phyloP scores from a whole-genome alignment of 192 early-diverging fungal species.

The Entomortierella parvispora region DNA sequence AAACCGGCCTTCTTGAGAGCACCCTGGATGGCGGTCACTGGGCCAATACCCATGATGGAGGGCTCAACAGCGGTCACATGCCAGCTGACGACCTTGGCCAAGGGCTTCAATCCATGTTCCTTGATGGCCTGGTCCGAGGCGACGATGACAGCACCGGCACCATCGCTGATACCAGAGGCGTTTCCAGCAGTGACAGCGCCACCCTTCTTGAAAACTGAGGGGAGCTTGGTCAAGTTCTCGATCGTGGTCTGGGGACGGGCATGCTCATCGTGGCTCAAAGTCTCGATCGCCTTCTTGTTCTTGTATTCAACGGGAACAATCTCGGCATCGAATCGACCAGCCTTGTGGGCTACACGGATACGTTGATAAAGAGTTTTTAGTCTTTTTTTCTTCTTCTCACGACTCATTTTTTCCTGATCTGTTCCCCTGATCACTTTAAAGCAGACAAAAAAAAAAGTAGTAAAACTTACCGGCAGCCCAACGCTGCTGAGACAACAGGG shows the following conservation, averaged over 20 bases:
- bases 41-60: constrained; percentile 96
- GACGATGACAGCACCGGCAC: constrained; percentile 88
- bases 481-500: constrained; percentile 84
- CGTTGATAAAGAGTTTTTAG: not conserved
- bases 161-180: constrained; percentile 95
- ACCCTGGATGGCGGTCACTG: constrained; percentile 88
- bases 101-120: constrained; percentile 79
- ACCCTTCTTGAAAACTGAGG: constrained; percentile 90
- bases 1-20: constrained; percentile 86
- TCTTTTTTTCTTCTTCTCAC: too few species aligned
- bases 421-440: not conserved
- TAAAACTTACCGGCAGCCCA: constrained; percentile 75
- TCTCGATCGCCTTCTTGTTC: constrained; percentile 77
- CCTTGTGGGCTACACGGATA: constrained; percentile 63
- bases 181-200: constrained; percentile 95
- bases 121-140: constrained; percentile 89
- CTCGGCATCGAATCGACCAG: constrained; percentile 83
- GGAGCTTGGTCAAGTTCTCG: constrained; percentile 81
- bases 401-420: not conserved
- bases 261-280: constrained; percentile 86
- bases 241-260: constrained; percentile 87
- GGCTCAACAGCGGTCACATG: constrained; percentile 90
- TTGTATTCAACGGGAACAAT: constrained; percentile 88
- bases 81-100: constrained; percentile 90
- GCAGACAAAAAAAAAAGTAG: not conserved